Evolutionary conservation across 169 alveolate species (phyloP).

Genomic region (Plasmodium gaboni): DNA sequence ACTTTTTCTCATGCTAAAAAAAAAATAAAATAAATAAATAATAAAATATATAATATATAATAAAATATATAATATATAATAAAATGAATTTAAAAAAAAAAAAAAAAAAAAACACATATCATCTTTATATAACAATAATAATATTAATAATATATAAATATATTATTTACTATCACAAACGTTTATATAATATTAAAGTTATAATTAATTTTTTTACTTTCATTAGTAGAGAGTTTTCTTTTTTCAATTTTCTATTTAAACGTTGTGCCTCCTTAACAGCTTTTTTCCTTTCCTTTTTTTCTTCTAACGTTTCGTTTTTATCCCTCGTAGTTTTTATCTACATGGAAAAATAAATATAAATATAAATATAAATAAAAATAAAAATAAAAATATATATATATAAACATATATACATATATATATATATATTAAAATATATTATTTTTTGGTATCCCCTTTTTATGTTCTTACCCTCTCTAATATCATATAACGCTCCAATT

Average conservation of each 20-base stretch:
- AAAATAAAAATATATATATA: background rate
- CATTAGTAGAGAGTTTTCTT: slow-evolving; percentile 78
- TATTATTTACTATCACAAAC: background rate
- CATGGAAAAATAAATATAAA: slow-evolving; percentile 1
- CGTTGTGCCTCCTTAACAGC: slow-evolving; percentile 88
- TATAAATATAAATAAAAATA: slow-evolving; percentile 17
- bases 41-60: too few species aligned
- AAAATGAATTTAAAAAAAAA: background rate
- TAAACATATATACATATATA: background rate
- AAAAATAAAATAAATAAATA: slow-evolving; percentile 11
- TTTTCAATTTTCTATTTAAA: slow-evolving; percentile 84
- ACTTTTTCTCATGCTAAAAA: slow-evolving; percentile 58
- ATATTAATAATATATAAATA: background rate
- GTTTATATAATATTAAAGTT: too few species aligned
- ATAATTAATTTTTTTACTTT: slow-evolving; percentile 27
- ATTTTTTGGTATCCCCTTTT: background rate
- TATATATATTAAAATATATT: background rate
- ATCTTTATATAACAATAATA: background rate
- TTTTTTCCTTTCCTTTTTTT: slow-evolving; percentile 84
- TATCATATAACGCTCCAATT: slow-evolving; percentile 42
- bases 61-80: too few species aligned
- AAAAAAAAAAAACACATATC: background rate
- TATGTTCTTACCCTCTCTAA: slow-evolving; percentile 35
- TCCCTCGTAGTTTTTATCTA: slow-evolving; percentile 78
- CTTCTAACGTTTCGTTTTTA: slow-evolving; percentile 88